Base-by-base conservation (phyloP, 1,284 basidiomycete genomes). In the Cryptococcus jaspeensis region DNA sequence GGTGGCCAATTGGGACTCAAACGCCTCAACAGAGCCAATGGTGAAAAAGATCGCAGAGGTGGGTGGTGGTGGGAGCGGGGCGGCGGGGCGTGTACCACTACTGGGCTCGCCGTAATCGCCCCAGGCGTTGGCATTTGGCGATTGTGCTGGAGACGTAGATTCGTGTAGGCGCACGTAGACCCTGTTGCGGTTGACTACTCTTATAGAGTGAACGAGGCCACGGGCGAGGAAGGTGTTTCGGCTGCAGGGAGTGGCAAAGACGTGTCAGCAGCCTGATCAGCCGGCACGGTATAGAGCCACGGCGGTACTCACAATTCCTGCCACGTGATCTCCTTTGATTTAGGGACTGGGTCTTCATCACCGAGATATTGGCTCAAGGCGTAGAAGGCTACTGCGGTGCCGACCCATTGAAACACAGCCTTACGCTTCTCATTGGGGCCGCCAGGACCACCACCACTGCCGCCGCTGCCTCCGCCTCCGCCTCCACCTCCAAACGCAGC, bases 1-100 rank as follows among this genome's bases (percentile, higher is more conserved):
- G 59, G 95, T 88, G 61, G 97, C 90, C 43, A 99, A 84, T 73
- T 90, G 90, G 64, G 90, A 85, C 78, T 99, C 95, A 74, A 99
- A 98, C 5, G 92, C 92, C 72, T 99, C 95, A 36, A 98, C 88
- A 50, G 91, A 95, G 50, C 96, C 95, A 71, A 99, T 98, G 56
- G 92, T 94, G 84, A 99, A 99, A 32, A 32, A 32, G 28, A 5
- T 5, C 28, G 28, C 28, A 4, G 28, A 32, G n/a, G 28, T 32
- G 28, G 28, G 28, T 32, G 28, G 4, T 32, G 80, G 92, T 97
- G 35, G 73, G 72, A 12, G 73, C 71, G 5, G 73, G 77, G 67
- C 35, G 81, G 79, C 47, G 74, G 40, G 62, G 77, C 63, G 59
- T 67, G 16, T 66, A 69, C 42, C n/a, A n/a, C n/a, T 32, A 32